Conservation (phyloP, 768 basidiomycete species). For the Naganishia antarctica region DNA sequence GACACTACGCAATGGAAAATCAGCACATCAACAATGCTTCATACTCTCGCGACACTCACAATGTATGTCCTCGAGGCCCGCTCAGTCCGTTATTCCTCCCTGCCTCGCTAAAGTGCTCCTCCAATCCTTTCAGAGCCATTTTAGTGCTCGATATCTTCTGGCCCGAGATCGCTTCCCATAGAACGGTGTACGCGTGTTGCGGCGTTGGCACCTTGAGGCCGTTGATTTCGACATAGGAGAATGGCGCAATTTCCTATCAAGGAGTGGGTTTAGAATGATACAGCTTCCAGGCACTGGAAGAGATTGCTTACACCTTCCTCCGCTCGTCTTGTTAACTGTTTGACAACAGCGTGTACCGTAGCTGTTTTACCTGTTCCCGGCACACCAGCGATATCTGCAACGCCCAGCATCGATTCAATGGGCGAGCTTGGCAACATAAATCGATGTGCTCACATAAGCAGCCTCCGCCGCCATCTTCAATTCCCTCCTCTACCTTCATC, state of each 20-base stretch:
- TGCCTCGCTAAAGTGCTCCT: slow-evolving; percentile 67
- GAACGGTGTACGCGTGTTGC: slow-evolving; percentile 78
- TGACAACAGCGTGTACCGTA: slow-evolving; percentile 86
- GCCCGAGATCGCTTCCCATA: slow-evolving; percentile 90
- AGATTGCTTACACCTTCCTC: slow-evolving; percentile 67
- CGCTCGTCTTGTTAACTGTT: slow-evolving; percentile 84
- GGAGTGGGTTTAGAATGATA: too few species aligned
- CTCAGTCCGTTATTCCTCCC: slow-evolving; percentile 52
- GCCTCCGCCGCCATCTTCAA: slow-evolving; percentile 90
- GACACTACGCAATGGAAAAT: slow-evolving; percentile 56
- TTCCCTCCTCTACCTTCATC: slow-evolving; percentile 69
- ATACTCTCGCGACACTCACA: slow-evolving; percentile 56
- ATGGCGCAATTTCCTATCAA: slow-evolving; percentile 78
- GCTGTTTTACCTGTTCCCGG: slow-evolving; percentile 93
- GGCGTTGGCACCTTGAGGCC: slow-evolving; percentile 91
- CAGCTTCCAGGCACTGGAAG: too few species aligned
- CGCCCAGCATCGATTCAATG: not conserved
- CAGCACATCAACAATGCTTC: too few species aligned
- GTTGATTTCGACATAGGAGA: slow-evolving; percentile 96
- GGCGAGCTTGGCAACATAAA: slow-evolving; percentile 1
- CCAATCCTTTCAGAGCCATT: slow-evolving; percentile 73
- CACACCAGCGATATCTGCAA: slow-evolving; percentile 87
- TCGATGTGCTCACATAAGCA: slow-evolving; percentile 71
- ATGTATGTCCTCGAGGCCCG: slow-evolving; percentile 78
- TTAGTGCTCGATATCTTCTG: slow-evolving; percentile 67